Evolutionary conservation across 2,329 filamentous ascomycete species (phyloP).

Genomic region (Talaromyces sp.): DNA sequence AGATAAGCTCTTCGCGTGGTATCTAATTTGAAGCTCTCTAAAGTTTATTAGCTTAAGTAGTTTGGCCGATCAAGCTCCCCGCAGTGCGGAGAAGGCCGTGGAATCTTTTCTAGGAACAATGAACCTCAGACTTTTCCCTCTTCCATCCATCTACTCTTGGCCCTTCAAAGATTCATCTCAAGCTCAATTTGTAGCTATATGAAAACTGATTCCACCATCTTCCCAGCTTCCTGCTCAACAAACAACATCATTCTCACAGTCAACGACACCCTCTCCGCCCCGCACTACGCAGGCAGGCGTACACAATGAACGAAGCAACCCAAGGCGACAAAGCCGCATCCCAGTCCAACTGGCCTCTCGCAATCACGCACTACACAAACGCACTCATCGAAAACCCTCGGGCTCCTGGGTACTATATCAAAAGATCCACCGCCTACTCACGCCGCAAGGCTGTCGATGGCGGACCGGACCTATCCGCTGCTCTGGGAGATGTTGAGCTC

Average conservation of each 20-base stretch:
- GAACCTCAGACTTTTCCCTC: neutral
- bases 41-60: neutral
- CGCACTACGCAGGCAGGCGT: neutral
- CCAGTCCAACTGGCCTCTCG: slow-evolving; percentile 60
- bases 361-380: slow-evolving; percentile 63
- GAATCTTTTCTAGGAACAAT: slow-evolving; percentile 3
- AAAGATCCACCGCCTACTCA: slow-evolving; percentile 74
- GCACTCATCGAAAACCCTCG: slow-evolving; percentile 61
- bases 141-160: neutral
- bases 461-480: slow-evolving; percentile 40
- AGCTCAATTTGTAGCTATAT: neutral
- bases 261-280: neutral
- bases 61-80: slow-evolving; percentile 1
- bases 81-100: slow-evolving; percentile 6
- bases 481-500: slow-evolving; percentile 66
- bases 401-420: slow-evolving; percentile 75
- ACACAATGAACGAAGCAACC: slow-evolving; percentile 50
- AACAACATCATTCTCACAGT: neutral
- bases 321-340: slow-evolving; percentile 61
- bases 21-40: neutral
- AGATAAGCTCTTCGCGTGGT: neutral
- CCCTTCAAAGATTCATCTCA: neutral
- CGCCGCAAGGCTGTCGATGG: slow-evolving; percentile 54
- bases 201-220: neutral
- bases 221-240: neutral